Percentiles rank a stretch among this genome's conserved stretches.
phyloP scores from a whole-genome alignment of 371 early-diverging fungal species.

The Capniomyces stellatus region DNA sequence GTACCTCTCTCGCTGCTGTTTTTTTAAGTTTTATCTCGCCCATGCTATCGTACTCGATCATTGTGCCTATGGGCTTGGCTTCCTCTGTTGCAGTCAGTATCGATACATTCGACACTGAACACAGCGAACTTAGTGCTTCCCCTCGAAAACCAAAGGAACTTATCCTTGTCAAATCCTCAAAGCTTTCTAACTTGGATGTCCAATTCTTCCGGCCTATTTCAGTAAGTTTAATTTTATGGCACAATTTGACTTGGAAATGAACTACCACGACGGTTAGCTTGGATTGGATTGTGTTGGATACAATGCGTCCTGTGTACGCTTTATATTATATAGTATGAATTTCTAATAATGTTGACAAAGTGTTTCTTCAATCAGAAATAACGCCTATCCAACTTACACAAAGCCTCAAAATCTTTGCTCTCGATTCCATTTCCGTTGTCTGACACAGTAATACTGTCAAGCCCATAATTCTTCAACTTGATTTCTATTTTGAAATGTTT shows the following conservation, averaged over 20 bases:
- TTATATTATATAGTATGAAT: too few relatives aligned
- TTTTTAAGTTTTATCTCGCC: constrained; percentile 28
- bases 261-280: too few relatives aligned
- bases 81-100: constrained; percentile 47
- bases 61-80: constrained; percentile 40
- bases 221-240: neutral
- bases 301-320: too few relatives aligned
- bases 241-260: too few relatives aligned
- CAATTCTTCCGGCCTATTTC: constrained; percentile 38
- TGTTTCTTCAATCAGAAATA: too few relatives aligned
- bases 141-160: constrained; percentile 70
- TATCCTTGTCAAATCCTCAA: constrained; percentile 46
- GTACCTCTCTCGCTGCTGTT: constrained; percentile 14
- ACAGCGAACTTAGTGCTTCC: constrained; percentile 64
- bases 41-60: constrained; percentile 42
- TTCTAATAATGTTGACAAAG: too few relatives aligned
- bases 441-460: constrained; percentile 49
- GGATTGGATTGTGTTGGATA: too few relatives aligned
- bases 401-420: constrained; percentile 33
- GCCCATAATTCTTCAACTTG: constrained; percentile 58
- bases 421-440: constrained; percentile 79
- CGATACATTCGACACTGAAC: constrained; percentile 37
- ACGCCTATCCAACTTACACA: too few relatives aligned
- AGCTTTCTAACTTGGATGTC: constrained; percentile 56
- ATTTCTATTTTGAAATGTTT: constrained; percentile 38